Evolutionary conservation across 805 yeast species (phyloP).

Genomic region (Lipomyces lipofer): DNA sequence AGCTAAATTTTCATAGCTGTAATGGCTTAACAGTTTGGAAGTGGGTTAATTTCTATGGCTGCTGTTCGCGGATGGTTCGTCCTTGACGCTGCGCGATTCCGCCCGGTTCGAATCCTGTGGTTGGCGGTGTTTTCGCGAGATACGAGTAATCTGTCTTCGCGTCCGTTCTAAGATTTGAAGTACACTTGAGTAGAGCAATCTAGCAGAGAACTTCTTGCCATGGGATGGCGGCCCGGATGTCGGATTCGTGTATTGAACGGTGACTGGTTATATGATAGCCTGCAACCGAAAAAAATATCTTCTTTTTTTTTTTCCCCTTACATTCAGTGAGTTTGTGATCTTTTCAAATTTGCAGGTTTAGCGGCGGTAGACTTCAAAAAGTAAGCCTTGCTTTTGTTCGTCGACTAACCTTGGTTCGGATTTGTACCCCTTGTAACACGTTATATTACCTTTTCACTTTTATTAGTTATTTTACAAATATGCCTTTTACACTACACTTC

Average conservation of each 20-base stretch:
- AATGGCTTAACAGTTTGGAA: conserved; percentile 27
- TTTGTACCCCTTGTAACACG: no score
- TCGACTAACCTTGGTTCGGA: no score
- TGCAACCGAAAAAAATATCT: conserved; percentile 19
- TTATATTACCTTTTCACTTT: no score
- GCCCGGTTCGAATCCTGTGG: conserved; percentile 33
- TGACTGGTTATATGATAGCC: conserved; percentile 14
- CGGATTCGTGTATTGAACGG: conserved; percentile 20
- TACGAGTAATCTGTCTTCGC: conserved; percentile 23
- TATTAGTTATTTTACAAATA: no score
- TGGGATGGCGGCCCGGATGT: conserved; percentile 31
- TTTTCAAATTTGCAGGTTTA: no score
- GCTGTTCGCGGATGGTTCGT: conserved; percentile 10
- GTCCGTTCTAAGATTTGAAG: conserved; percentile 24
- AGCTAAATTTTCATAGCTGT: conserved; percentile 19
- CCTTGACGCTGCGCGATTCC: conserved; percentile 9
- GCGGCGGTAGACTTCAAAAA: no score
- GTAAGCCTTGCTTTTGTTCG: no score
- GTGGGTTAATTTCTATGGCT: conserved; percentile 2
- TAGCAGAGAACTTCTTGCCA: conserved; percentile 31
- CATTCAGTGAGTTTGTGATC: no score
- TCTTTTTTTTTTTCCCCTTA: conserved; percentile 1
- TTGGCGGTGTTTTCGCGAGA: conserved; percentile 17
- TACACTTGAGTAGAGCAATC: conserved; percentile 31
- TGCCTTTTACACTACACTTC: no score